Evolutionary conservation across 805 yeast genomes (phyloP), one percentile per base, ranked within the genome.

Genomic region (Cyberlindnera japonica): DNA sequence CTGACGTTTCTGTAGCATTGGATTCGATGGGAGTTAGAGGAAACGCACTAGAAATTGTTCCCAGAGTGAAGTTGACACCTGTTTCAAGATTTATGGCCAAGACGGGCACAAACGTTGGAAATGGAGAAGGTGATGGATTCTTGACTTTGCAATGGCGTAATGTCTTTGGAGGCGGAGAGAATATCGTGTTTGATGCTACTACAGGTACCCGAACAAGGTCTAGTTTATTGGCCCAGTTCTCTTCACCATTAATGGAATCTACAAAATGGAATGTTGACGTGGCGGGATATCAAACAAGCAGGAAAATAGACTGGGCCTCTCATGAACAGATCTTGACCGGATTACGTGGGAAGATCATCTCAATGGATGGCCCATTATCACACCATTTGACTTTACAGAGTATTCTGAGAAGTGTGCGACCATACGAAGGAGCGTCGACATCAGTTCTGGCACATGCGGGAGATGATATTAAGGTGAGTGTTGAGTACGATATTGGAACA

Each of bases 71-170:
- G 25, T 36, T 68, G 10, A 28, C 49, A 5, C 90, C 91, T 0
- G 74, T 74, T 4, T 87, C 87, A 51, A 73, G 75, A 49, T 83
- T 89, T 52, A 72, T 75, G 44, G 90, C 95, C 38, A 85, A 84
- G 53, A 86, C 97, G 1, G 99, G 99, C 4, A 93, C 98, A 2
- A 90, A 89, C 61, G 77, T 93, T 7, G 98, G 98, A 2, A 91
- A 93, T 57, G 95, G 95, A 23, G 98, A 93, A 66, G 99, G 97
- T 22, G 93, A 86, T 57, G 98, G 97, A 1, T 89, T 90, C 56
- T 71, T 88, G 34, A 81, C 86, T 23, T 77, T 90, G 41, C 89
- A 79, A 59, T 67, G 70, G 43, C 61, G 71, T 32, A 82, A 82
- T 54, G 64, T 75, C 8, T 72, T 81, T 48, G 88, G 85, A 5